Evolutionary conservation across 2,329 filamentous ascomycete genomes (phyloP).

Genomic region (Claviceps pusilla): DNA sequence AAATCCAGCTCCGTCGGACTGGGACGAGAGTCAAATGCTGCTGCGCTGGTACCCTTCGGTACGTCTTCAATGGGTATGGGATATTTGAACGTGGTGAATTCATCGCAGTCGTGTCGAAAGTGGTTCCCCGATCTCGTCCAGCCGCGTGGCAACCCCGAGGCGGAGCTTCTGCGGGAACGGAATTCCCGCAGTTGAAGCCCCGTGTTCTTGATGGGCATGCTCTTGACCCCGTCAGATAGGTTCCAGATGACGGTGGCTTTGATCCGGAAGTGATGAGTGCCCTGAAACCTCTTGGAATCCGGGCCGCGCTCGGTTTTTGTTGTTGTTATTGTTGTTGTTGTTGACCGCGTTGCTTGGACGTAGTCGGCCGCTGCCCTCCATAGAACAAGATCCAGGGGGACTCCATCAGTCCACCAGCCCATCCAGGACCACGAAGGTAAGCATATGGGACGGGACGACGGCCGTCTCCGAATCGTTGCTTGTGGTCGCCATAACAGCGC

Average conservation of each 20-base stretch:
- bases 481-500: constrained; percentile 30
- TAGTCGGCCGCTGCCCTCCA: constrained; percentile 30
- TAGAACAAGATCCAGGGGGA: constrained; percentile 26
- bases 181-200: constrained; percentile 26
- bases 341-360: constrained; percentile 22
- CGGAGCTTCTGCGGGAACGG: constrained; percentile 18
- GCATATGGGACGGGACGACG: constrained; percentile 21
- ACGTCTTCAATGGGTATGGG: constrained; percentile 25
- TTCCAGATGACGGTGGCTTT: constrained; percentile 23
- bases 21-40: constrained; percentile 15
- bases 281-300: constrained; percentile 20
- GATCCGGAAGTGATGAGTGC: constrained; percentile 24
- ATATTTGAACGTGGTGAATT: constrained; percentile 25
- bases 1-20: constrained; percentile 16
- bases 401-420: constrained; percentile 32
- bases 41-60: constrained; percentile 10
- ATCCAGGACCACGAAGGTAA: constrained; percentile 33
- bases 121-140: constrained; percentile 23
- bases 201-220: constrained; percentile 20
- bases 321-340: constrained; percentile 4
- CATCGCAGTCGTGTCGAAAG: constrained; percentile 27
- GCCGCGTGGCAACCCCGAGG: constrained; percentile 20
- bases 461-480: constrained; percentile 25
- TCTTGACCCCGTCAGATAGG: constrained; percentile 24
- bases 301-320: constrained; percentile 15